A percentile compares a stretch with the other conserved stretches of the same genome.
phyloP scores from a whole-genome alignment of 2,329 filamentous ascomycete genomes.

The Diaporthe destruens region DNA sequence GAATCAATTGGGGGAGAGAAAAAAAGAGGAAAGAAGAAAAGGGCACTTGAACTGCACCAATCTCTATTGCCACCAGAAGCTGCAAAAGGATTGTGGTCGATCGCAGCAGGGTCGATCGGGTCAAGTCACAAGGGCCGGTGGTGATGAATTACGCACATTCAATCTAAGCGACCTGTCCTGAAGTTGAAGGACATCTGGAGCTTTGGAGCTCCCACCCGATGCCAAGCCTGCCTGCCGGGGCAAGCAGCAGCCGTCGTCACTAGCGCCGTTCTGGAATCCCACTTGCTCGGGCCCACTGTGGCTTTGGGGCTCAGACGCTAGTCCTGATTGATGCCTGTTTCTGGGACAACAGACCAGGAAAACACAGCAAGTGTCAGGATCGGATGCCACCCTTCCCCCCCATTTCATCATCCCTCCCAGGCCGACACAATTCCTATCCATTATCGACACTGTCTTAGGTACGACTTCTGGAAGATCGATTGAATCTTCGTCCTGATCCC shows the following conservation, averaged over 20 bases:
- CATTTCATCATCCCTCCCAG: constrained; percentile 5
- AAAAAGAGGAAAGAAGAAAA: neutral
- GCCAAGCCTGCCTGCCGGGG: constrained; percentile 25
- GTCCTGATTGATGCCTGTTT: constrained; percentile 1
- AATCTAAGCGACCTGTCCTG: constrained; percentile 46
- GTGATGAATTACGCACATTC: constrained; percentile 36
- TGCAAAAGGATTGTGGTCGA: constrained; percentile 34
- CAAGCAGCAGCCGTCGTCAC: constrained; percentile 10
- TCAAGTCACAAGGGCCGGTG: neutral
- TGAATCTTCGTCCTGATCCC: neutral
- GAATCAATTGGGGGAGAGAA: neutral
- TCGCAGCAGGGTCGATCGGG: neutral
- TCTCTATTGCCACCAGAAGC: constrained; percentile 26
- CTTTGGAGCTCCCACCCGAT: constrained; percentile 21
- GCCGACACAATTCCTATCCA: neutral
- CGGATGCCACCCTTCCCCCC: constrained; percentile 3
- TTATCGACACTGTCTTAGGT: neutral
- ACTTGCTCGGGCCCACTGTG: constrained; percentile 4
- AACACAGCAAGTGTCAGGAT: constrained; percentile 25
- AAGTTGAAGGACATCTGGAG: constrained; percentile 41
- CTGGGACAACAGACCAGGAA: constrained; percentile 25
- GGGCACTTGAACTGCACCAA: constrained; percentile 10
- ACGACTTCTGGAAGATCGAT: neutral
- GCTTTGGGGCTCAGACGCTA: constrained; percentile 30
- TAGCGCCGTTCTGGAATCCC: constrained; percentile 16